These are phyloP conservation scores for Fraxinus pennsylvanica DNA, from an alignment of 257 asterid genomes.

Conservation along the genomic window DNA sequence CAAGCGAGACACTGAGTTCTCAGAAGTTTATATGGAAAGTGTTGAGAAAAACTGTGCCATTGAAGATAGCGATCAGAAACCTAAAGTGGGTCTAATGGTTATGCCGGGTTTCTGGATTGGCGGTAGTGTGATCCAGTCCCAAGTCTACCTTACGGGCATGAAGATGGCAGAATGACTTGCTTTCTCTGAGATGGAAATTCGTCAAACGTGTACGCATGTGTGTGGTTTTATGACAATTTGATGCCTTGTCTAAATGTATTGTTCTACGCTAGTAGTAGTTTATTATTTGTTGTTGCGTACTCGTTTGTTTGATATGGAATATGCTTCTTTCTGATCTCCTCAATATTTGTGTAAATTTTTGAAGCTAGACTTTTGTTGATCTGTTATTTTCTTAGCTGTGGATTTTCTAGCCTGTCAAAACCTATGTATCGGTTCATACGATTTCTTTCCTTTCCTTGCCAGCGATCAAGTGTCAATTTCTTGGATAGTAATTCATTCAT, in stretches of 20 bases:
- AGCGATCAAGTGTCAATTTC: too few relatives aligned
- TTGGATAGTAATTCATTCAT: too few relatives aligned
- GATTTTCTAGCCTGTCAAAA: background rate
- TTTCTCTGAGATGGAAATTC: background rate
- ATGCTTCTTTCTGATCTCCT: background rate
- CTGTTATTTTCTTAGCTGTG: background rate
- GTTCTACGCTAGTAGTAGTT: background rate
- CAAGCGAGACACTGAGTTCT: conserved; percentile 70
- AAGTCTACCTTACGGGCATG: conserved; percentile 82
- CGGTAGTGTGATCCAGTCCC: conserved; percentile 83
- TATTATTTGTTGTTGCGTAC: background rate
- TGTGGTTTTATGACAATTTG: conserved; percentile 26
- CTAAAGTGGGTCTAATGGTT: conserved; percentile 35
- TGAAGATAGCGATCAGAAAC: conserved; percentile 68
- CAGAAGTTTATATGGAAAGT: conserved; percentile 93
- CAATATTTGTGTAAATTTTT: background rate
- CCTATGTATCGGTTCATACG: background rate
- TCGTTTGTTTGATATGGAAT: background rate
- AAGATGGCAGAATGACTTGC: conserved; percentile 57
- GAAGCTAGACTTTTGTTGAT: background rate
- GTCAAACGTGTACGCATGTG: conserved; percentile 30
- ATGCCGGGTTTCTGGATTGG: conserved; percentile 98
- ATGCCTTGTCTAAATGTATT: conserved; percentile 5
- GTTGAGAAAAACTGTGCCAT: conserved; percentile 61
- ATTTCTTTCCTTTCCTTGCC: background rate